Evolutionary conservation across 1,284 basidiomycete genomes (phyloP), one percentile per base, ranked within the genome.

Genomic region (Leccinum pachyderme): DNA sequence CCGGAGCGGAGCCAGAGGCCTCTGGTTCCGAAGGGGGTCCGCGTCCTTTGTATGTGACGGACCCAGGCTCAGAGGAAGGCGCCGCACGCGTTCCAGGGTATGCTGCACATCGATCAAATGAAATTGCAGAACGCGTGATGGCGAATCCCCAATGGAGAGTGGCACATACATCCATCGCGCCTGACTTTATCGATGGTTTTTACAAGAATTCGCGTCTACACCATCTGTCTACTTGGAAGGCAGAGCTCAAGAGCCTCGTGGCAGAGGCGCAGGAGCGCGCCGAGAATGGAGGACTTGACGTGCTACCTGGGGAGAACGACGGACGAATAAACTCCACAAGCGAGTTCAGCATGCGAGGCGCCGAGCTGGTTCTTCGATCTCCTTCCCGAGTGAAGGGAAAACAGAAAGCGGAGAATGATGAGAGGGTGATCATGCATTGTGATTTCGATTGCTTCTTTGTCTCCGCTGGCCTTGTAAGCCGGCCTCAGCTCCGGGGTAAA

Each of bases 361-460:
- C 80, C 7, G 80, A 75, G 54, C 67, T 88, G 12, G 71, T 78
- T 4, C 69, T 79, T 60, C 70, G 68, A 55, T 79, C 78, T 9
- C 77, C 80, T 5, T 71, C 74, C 25, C 80, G 79, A 63, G 74
- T 69, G 53, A 84, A 84, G 64, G 81, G 79, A 24, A 87, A 89
- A 65, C 80, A 72, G 29, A 80, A 77, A 55, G 80, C 72, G 43
- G 74, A 69, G 49, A 73, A 72, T 8, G 47, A 59, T 32, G 82
- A 87, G 47, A 79, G 82, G 12, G 82, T 92, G 15, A 89, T 96
- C 63, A 89, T 97, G 82, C 95, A 98, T 65, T 92, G 93, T 65
- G 95, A 98, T 71, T 98, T 99, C 65, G 96, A 99, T 69, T 93
- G 89, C 65, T 99, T 98, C 78, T 99, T 99, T 67, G 95, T 98